These are phyloP conservation scores for Fusarium nelsonii DNA, from an alignment of 2,329 filamentous ascomycete genomes.

Conservation along the genomic window DNA sequence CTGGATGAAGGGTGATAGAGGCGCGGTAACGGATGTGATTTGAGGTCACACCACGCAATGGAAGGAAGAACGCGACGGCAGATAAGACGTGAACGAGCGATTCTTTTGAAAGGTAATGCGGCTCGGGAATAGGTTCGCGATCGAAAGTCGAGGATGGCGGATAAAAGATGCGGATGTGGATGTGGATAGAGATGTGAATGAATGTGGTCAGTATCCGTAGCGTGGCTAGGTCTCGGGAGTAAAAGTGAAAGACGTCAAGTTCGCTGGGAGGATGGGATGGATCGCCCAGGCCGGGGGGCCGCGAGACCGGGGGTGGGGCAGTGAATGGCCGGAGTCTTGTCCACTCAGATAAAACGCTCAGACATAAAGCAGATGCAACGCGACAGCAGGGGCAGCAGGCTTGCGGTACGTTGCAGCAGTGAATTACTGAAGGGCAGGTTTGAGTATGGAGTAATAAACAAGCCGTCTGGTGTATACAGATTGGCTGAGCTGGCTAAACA, in stretches of 20 bases:
- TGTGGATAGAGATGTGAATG: conserved; percentile 35
- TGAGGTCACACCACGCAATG: conserved; percentile 47
- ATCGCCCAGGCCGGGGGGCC: conserved; percentile 45
- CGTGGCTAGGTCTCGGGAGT: conserved; percentile 45
- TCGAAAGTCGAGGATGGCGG: conserved; percentile 21
- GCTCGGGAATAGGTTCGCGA: conserved; percentile 18
- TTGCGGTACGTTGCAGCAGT: conserved; percentile 3
- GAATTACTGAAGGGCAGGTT: conserved; percentile 6
- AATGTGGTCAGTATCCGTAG: conserved; percentile 34
- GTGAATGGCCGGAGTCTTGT: conserved; percentile 39
- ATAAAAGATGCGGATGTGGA: conserved; percentile 37
- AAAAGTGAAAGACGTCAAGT: conserved; percentile 50
- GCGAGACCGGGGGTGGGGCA: conserved; percentile 48
- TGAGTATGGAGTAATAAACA: background rate
- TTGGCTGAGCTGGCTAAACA: background rate
- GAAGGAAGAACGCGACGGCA: conserved; percentile 22
- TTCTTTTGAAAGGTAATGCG: conserved; percentile 36
- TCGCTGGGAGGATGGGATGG: conserved; percentile 43
- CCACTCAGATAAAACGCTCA: conserved; percentile 46
- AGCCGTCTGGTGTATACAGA: background rate
- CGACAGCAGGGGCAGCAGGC: conserved; percentile 25
- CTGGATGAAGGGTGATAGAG: conserved; percentile 33
- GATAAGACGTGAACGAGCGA: conserved; percentile 30
- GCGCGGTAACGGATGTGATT: conserved; percentile 40
- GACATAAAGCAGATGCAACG: conserved; percentile 39